Evolutionary conservation across 345 rosid species (phyloP).

Genomic region (Salix udensis): DNA sequence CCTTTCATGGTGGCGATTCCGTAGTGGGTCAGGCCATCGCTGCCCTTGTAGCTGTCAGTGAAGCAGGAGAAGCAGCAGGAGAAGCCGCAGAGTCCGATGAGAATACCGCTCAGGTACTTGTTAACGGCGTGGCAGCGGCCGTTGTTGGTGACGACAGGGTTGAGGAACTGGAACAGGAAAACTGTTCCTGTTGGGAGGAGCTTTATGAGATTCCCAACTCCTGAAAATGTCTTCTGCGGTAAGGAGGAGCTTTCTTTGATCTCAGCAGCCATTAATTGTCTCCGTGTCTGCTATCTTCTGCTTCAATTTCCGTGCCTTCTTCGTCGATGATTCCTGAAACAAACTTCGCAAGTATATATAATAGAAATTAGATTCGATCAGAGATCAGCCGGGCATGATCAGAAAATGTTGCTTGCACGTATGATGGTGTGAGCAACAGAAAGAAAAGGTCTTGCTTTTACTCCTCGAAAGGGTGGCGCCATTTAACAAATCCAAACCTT

Average conservation of each 20-base stretch:
- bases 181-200: slow-evolving; percentile 91
- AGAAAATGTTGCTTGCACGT: slow-evolving; percentile 23
- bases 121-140: slow-evolving; percentile 53
- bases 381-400: background rate
- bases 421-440: slow-evolving; percentile 4
- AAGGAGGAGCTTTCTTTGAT: slow-evolving; percentile 14
- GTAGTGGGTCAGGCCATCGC: slow-evolving; percentile 44
- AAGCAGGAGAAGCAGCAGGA: slow-evolving; percentile 65
- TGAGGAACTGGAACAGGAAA: slow-evolving; percentile 73
- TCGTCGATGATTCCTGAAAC: slow-evolving; percentile 4
- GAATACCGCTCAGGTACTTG: slow-evolving; percentile 50
- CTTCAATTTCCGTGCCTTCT: background rate
- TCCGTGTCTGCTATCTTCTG: background rate
- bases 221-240: slow-evolving; percentile 43
- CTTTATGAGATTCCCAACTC: slow-evolving; percentile 67
- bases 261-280: background rate
- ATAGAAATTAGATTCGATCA: background rate
- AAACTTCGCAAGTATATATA: slow-evolving; percentile 6
- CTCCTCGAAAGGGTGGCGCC: slow-evolving; percentile 13
- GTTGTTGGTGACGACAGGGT: slow-evolving; percentile 66
- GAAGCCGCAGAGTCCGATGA: slow-evolving; percentile 57
- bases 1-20: slow-evolving; percentile 62
- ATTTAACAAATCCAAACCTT: slow-evolving; percentile 2
- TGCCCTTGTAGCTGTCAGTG: slow-evolving; percentile 64
- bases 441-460: slow-evolving; percentile 14